Evolutionary conservation across 2,329 filamentous ascomycete genomes (phyloP), one percentile per base, ranked within the genome.

Genomic region (Ophiostoma perfectum): DNA sequence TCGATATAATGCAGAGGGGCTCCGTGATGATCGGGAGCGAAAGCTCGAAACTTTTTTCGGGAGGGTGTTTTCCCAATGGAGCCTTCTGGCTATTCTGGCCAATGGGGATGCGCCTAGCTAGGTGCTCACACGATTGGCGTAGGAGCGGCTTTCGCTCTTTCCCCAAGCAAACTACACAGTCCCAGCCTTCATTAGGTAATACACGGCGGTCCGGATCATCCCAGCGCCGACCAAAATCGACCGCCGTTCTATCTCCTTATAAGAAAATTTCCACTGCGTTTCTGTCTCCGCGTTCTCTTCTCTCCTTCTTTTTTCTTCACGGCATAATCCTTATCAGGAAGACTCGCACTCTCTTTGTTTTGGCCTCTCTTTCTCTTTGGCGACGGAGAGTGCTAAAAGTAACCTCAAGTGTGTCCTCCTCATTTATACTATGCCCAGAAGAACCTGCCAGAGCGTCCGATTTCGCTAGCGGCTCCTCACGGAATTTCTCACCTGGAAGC

Each of bases 391-490:
- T 36, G 63, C 41, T 55, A 64, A 60, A 66, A 67, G 68, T 63
- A 71, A 79, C 80, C 82, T 87, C 85, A 90, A 90, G 84, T 86
- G 88, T 85, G 88, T 89, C 86, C 86, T 92, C 92, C 93, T 88
- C 93, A 97, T 97, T 95, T 41, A 85, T 80, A 87, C 80, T 82
- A 88, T 95, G 93, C 91, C 91, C 78, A 97, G 91, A 97, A 78
- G 78, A 82, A 90, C 60, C 39, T 76, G 66, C 76, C 78, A 77
- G 71, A 81, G 88, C 90, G 90, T 90, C 90, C 91, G 91, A 93
- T 93, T 96, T 93, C 93, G 93, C 93, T 97, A 97, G 91, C 93
- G 87, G 91, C 89, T 89, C 91, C 92, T 93, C 63, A 72, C 65
- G 72, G 69, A 66, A 60, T 63, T 65, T 60, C 70, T 62, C 27